These are phyloP conservation scores for Auriscalpium microsporum DNA, from an alignment of 768 basidiomycete species.

Conservation along the genomic window DNA sequence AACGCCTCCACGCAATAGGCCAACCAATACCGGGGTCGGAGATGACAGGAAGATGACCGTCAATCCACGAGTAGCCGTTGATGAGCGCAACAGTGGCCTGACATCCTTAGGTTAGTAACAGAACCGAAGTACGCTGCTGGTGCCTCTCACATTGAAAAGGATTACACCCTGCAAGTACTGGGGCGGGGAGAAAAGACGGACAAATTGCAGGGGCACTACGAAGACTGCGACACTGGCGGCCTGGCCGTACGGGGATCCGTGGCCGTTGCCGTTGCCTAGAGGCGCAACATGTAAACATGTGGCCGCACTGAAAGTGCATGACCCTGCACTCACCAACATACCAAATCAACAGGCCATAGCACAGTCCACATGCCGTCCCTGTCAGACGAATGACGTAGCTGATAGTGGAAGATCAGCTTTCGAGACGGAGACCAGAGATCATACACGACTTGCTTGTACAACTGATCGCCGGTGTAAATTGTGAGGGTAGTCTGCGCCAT, in stretches of 20 bases:
- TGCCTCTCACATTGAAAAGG: conserved; percentile 28
- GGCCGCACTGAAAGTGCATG: neutral
- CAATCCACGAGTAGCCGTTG: conserved; percentile 51
- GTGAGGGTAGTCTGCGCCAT: conserved; percentile 54
- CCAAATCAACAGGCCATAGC: conserved; percentile 42
- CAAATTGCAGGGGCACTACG: conserved; percentile 39
- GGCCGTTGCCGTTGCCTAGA: conserved; percentile 33
- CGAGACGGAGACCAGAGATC: conserved; percentile 1
- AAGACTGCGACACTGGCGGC: conserved; percentile 41
- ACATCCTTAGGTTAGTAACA: neutral
- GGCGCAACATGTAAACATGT: neutral
- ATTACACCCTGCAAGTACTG: conserved; percentile 30
- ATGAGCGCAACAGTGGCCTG: conserved; percentile 37
- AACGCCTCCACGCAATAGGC: conserved; percentile 43
- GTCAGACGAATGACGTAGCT: conserved; percentile 36
- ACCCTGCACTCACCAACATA: conserved; percentile 30
- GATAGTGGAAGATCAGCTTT: neutral
- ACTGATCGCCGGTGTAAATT: conserved; percentile 50
- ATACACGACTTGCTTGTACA: conserved; percentile 30
- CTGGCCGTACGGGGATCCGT: conserved; percentile 47
- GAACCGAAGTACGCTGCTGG: neutral
- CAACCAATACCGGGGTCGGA: conserved; percentile 47
- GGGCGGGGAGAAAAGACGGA: conserved; percentile 39
- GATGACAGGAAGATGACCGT: conserved; percentile 36
- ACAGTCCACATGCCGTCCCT: conserved; percentile 40